Conservation (phyloP, 2,329 filamentous ascomycete genomes). For the Sporothrix dimorphospora region DNA sequence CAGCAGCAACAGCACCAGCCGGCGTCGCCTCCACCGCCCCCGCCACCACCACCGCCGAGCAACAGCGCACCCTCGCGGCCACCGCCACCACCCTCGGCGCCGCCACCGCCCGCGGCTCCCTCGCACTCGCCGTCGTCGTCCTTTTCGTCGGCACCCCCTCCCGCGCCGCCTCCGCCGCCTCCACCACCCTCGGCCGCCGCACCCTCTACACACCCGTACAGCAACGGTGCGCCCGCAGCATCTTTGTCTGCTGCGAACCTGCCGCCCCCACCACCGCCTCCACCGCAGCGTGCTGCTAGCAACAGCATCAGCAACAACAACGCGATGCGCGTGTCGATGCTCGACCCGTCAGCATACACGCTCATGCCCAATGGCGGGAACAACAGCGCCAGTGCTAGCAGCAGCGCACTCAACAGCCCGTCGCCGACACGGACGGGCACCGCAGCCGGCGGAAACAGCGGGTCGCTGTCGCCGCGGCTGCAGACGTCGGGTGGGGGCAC, state of each 20-base stretch:
- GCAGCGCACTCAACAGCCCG: constrained; percentile 46
- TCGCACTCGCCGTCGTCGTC: constrained; percentile 35
- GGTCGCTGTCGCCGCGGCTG: constrained; percentile 36
- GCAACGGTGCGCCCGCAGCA: constrained; percentile 2
- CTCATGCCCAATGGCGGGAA: constrained; percentile 63
- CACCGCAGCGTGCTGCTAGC: constrained; percentile 39
- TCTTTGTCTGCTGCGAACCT: constrained; percentile 43
- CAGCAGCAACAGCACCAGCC: constrained; percentile 31
- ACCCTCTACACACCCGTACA: constrained; percentile 42
- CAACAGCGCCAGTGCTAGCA: not conserved
- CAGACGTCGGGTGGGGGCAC: constrained; percentile 38
- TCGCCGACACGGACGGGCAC: constrained; percentile 47
- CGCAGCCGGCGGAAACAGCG: constrained; percentile 36
- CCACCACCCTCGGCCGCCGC: constrained; percentile 40
- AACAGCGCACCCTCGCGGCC: constrained; percentile 46
- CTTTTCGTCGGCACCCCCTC: constrained; percentile 28
- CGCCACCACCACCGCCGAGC: constrained; percentile 44
- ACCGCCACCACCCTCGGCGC: constrained; percentile 38
- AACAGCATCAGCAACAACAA: constrained; percentile 44
- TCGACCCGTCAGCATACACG: constrained; percentile 78
- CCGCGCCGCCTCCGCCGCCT: constrained; percentile 43
- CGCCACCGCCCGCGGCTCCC: constrained; percentile 24
- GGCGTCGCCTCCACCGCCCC: constrained; percentile 37
- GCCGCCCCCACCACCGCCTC: constrained; percentile 41
- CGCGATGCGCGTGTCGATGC: constrained; percentile 61